phyloP scores from a whole-genome alignment of 2,329 filamentous ascomycete species.

The Diaporthe caulivora region DNA sequence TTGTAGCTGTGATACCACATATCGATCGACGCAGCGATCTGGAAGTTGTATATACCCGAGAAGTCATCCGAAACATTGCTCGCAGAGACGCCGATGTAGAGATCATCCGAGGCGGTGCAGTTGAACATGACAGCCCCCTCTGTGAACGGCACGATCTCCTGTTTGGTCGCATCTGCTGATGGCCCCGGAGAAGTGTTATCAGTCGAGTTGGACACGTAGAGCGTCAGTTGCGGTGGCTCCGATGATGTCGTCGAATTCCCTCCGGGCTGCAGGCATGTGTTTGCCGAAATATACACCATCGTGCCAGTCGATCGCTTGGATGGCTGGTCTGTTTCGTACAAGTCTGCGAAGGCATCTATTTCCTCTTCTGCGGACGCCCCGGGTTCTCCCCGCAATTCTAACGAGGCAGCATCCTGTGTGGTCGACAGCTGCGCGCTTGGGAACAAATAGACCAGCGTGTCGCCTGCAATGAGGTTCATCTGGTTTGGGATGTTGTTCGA shows the following conservation, averaged over 20 bases:
- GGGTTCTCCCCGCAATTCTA: slow-evolving; percentile 35
- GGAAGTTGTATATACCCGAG: slow-evolving; percentile 79
- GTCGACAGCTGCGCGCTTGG: slow-evolving; percentile 66
- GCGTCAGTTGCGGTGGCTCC: slow-evolving; percentile 77
- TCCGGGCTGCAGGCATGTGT: slow-evolving; percentile 83
- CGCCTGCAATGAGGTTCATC: slow-evolving; percentile 73
- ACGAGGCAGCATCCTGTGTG: slow-evolving; percentile 41
- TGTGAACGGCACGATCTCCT: slow-evolving; percentile 65
- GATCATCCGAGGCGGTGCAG: slow-evolving; percentile 71
- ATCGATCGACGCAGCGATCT: slow-evolving; percentile 87
- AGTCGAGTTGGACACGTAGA: slow-evolving; percentile 79
- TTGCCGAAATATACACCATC: slow-evolving; percentile 84
- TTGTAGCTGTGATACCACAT: slow-evolving; percentile 78
- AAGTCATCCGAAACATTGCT: slow-evolving; percentile 73
- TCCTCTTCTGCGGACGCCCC: slow-evolving; percentile 39
- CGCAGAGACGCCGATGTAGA: slow-evolving; percentile 83
- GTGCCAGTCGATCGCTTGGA: slow-evolving; percentile 49
- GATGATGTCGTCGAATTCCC: slow-evolving; percentile 59
- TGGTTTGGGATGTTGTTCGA: slow-evolving; percentile 74
- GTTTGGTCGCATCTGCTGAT: slow-evolving; percentile 55
- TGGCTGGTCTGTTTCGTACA: slow-evolving; percentile 38
- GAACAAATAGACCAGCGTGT: slow-evolving; percentile 74
- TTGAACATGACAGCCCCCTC: slow-evolving; percentile 78
- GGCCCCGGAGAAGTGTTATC: slow-evolving; percentile 77
- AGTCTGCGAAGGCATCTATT: slow-evolving; percentile 24